These are phyloP conservation scores for Mallotus japonicus DNA, from an alignment of 441 rosid species.

Conservation along the genomic window DNA sequence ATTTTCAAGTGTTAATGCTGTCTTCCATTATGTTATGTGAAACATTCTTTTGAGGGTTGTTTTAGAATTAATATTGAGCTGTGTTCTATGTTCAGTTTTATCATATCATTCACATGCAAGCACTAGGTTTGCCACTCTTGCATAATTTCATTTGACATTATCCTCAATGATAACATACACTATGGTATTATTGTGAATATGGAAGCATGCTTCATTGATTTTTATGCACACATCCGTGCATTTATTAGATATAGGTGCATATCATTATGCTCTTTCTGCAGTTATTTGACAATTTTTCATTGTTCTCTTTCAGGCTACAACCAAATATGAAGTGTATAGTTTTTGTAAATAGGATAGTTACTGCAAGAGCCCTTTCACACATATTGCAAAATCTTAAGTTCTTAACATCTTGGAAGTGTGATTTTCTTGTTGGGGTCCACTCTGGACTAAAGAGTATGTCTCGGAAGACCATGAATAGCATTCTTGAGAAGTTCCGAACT, in stretches of 20 bases:
- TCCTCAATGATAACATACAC: not conserved
- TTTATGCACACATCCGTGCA: not conserved
- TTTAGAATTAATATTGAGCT: not conserved
- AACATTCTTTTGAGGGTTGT: not conserved
- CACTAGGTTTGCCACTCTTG: not conserved
- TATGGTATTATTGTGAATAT: not conserved
- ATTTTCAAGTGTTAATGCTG: slow-evolving; percentile 27
- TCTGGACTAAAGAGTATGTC: slow-evolving; percentile 84
- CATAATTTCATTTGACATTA: not conserved
- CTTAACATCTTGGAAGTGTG: slow-evolving; percentile 80
- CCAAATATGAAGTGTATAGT: slow-evolving; percentile 83
- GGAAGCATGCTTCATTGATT: not conserved
- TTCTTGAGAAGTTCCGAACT: slow-evolving; percentile 73
- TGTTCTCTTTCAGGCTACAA: slow-evolving; percentile 58
- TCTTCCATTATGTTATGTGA: slow-evolving; percentile 9
- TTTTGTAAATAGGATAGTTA: slow-evolving; percentile 90
- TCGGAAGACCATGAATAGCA: slow-evolving; percentile 59
- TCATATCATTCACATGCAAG: not conserved
- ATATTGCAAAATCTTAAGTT: slow-evolving; percentile 62
- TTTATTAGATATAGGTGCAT: not conserved
- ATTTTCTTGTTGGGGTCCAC: slow-evolving; percentile 88
- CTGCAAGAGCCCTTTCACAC: slow-evolving; percentile 75
- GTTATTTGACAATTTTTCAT: slow-evolving; percentile 23
- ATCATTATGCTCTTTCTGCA: not conserved
- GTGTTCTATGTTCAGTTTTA: not conserved